A percentile compares a stretch with the other conserved stretches of the same genome.
These are phyloP conservation scores for Pharnaceum exiguum DNA, from an alignment of 148 eudicot genomes.

Conservation along the genomic window DNA sequence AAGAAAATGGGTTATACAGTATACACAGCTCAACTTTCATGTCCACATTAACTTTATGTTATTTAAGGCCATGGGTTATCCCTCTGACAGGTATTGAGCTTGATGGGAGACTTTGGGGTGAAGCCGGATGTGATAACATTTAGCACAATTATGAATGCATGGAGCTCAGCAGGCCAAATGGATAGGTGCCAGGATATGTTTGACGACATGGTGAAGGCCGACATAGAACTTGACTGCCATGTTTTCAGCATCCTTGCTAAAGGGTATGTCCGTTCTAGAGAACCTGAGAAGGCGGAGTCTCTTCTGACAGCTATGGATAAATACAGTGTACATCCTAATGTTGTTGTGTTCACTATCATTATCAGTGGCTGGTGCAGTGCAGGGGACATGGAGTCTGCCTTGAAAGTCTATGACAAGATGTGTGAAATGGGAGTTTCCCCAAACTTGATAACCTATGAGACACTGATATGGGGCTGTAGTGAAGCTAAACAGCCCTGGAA, in stretches of 20 bases:
- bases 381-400: constrained; percentile 73
- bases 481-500: constrained; percentile 92
- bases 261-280: constrained; percentile 79
- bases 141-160: constrained; percentile 95
- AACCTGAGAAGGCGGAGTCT: constrained; percentile 66
- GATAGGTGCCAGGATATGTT: constrained; percentile 72
- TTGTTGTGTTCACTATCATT: constrained; percentile 77
- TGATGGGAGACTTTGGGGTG: constrained; percentile 84
- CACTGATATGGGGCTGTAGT: constrained; percentile 83
- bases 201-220: constrained; percentile 69
- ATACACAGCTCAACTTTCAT: not conserved
- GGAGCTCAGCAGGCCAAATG: constrained; percentile 90
- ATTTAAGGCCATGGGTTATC: not conserved
- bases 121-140: constrained; percentile 94
- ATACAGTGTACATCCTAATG: constrained; percentile 53
- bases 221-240: constrained; percentile 68
- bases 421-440: constrained; percentile 58
- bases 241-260: constrained; percentile 91
- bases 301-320: constrained; percentile 47
- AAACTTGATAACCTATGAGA: constrained; percentile 72
- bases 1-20: too few species aligned
- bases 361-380: constrained; percentile 96
- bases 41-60: not conserved
- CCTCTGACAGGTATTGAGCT: constrained; percentile 44
- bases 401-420: constrained; percentile 63